Base-by-base conservation (phyloP, 345 rosid genomes). In the Stellera chamaejasme region DNA sequence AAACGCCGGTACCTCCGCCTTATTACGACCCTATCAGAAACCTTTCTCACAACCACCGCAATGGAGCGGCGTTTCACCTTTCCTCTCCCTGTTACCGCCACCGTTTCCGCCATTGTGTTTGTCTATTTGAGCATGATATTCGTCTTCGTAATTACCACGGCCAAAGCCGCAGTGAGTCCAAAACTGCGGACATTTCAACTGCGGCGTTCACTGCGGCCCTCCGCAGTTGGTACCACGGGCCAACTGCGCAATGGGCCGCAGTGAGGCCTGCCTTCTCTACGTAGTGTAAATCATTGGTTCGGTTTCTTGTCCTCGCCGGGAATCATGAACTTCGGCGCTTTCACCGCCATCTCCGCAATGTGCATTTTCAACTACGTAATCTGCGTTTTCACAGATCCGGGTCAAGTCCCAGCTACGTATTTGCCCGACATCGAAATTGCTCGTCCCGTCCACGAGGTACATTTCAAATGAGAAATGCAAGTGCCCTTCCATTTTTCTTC, bases 281-380 rank as follows among this genome's bases (percentile, higher is more conserved):
- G n/a, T n/a, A n/a, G n/a, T n/a, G n/a, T n/a, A 11, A 96, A 90
- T 66, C 84, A 84, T 43, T 87, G 96, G 96, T 83, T 90, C 61
- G 91, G 96, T 55, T 86, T 87, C 50, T 69, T 68, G 59, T 72
- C 97, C 25, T 90, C 96, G 23, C 88, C 87, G 2, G 97, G 96
- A 10, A 67, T 90, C 59, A 79, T 82, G 58, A 85, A 90, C 76
- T 83, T 91, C 62, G 50, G 69, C 59, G 83, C 43, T 16, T 87
- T 87, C 79, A 87, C 96, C 41, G 84, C 57, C 50, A 66, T 83
- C 39, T 85, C 97, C 63, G 16, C 82, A 62, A 73, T 83, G 80
- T 90, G 86, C 69, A 48, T 75, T 0, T 70, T 66, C 54, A 87
- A 67, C 70, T 90, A 90, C 72, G 58, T 61, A 59, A 56, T 70